Base-by-base conservation (phyloP, 352 stramenopile genomes). In the Phytophthora citrophthora region DNA sequence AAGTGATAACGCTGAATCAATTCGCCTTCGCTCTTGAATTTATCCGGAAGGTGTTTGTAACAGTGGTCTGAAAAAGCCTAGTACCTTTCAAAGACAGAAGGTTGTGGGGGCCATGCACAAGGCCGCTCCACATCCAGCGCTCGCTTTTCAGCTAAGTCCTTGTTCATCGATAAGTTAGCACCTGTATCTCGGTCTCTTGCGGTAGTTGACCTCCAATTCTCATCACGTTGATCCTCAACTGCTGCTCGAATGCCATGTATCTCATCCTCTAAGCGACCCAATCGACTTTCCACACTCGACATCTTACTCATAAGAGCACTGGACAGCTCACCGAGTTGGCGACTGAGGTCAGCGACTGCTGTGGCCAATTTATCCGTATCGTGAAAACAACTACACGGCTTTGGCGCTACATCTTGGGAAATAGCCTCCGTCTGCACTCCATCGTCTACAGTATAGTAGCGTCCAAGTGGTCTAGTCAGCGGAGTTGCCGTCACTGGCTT, bases 51-150 rank as follows among this genome's bases (percentile, higher is more conserved):
- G 5, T 41, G 13, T n/a, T 41, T 13, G 11, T 18, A 13, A 41
- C 8, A 34, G 7, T 13, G 29, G 29, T 10, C 20, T 20, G 20
- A 20, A 34, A 34, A 11, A 34, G 29, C 9, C 12, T 68, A 76
- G 18, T 76, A 68, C 12, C 70, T 43, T 31, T 74, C 68, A 36
- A 82, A 79, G 31, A 75, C 74, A 1, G 71, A 76, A 20, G 68
- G 71, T n/a, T 76, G 66, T 29, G 74, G 71, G 3, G 74, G 74
- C 74, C 70, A 82, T 13, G 61, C 62, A 34, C 74, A 80, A 12
- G 70, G 54, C 46, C 40, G 2, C 7, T 80, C 71, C 9, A 56
- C 38, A 43, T 74, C 53, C 34, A 78, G 50, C n/a, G 38, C 18
- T 32, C 34, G 41, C 20, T 9, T 70, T 16, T 64, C 46, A 4